Evolutionary conservation across 1,284 basidiomycete genomes (phyloP).

Genomic region (Heterobasidion occidentale): DNA sequence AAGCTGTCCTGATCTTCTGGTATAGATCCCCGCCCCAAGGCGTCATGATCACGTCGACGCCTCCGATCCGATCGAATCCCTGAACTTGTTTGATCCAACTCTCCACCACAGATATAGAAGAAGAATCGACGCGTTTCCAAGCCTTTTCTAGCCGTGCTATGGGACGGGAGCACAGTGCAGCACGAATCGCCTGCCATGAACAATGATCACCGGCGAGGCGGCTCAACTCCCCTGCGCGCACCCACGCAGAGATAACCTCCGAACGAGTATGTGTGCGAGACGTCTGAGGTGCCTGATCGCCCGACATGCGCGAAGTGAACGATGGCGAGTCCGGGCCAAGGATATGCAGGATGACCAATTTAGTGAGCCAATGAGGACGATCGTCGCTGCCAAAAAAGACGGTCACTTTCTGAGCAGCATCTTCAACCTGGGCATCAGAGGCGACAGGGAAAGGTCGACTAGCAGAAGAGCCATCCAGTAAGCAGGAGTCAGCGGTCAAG

Average conservation of each 20-base stretch:
- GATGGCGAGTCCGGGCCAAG: slow-evolving; percentile 43
- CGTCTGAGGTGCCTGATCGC: slow-evolving; percentile 32
- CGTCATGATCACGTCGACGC: slow-evolving; percentile 42
- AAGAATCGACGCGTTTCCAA: slow-evolving; percentile 64
- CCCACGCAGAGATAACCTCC: slow-evolving; percentile 66
- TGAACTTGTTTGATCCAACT: slow-evolving; percentile 50
- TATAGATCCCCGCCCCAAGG: slow-evolving; percentile 62
- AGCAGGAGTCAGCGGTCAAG: slow-evolving; percentile 39
- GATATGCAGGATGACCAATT: slow-evolving; percentile 58
- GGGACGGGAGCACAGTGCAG: slow-evolving; percentile 61
- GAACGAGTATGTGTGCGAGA: slow-evolving; percentile 61
- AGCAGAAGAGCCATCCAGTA: slow-evolving; percentile 13
- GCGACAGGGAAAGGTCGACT: slow-evolving; percentile 1
- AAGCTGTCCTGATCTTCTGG: slow-evolving; percentile 29
- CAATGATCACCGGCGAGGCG: slow-evolving; percentile 63
- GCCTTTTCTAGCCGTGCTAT: slow-evolving; percentile 69
- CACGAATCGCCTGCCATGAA: slow-evolving; percentile 64
- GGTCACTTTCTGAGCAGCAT: slow-evolving; percentile 11
- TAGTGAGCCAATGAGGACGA: slow-evolving; percentile 73
- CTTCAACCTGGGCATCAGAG: slow-evolving; percentile 1
- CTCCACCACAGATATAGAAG: slow-evolving; percentile 49
- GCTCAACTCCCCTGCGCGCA: slow-evolving; percentile 61
- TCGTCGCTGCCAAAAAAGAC: slow-evolving; percentile 62
- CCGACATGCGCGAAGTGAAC: slow-evolving; percentile 20
- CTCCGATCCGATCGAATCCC: slow-evolving; percentile 21